Conservation (phyloP, 2,329 filamentous ascomycete species). For the Arthroderma sp. region DNA sequence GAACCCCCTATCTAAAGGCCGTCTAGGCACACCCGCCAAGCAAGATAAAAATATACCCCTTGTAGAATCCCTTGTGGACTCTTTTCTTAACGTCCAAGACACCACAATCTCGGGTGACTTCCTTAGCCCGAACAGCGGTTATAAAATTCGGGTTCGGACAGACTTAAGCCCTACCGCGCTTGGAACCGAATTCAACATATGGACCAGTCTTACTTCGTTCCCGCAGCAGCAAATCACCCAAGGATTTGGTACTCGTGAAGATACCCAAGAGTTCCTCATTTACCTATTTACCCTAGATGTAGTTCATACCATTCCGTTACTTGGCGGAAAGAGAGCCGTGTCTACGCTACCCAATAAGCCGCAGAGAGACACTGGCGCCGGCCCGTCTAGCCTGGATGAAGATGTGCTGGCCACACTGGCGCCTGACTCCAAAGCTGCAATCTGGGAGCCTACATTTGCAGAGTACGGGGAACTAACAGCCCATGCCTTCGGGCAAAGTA, state of each 20-base stretch:
- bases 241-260: slow-evolving; percentile 24
- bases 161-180: slow-evolving; percentile 23
- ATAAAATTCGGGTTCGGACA: slow-evolving; percentile 30
- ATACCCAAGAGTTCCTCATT: slow-evolving; percentile 25
- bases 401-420: not conserved
- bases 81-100: slow-evolving; percentile 34
- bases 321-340: slow-evolving; percentile 1
- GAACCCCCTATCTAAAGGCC: slow-evolving; percentile 15
- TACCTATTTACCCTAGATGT: slow-evolving; percentile 30
- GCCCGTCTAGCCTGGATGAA: not conserved
- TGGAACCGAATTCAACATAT: slow-evolving; percentile 31
- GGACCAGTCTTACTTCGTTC: slow-evolving; percentile 23
- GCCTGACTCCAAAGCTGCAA: not conserved
- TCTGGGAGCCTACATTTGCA: slow-evolving; percentile 20
- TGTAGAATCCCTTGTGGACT: slow-evolving; percentile 33
- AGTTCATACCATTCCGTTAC: slow-evolving; percentile 22
- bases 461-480: slow-evolving; percentile 27
- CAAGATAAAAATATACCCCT: slow-evolving; percentile 13
- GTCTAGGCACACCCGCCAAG: slow-evolving; percentile 13
- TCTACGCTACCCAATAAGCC: not conserved
- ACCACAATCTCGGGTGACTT: slow-evolving; percentile 32
- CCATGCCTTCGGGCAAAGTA: slow-evolving; percentile 13
- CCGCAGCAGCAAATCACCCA: slow-evolving; percentile 21
- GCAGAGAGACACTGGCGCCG: not conserved
- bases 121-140: slow-evolving; percentile 23